Percentiles rank a stretch among this genome's conserved stretches.
Evolutionary conservation across 192 early-diverging fungal species (phyloP).

Genomic region (Coemansia sp.): DNA sequence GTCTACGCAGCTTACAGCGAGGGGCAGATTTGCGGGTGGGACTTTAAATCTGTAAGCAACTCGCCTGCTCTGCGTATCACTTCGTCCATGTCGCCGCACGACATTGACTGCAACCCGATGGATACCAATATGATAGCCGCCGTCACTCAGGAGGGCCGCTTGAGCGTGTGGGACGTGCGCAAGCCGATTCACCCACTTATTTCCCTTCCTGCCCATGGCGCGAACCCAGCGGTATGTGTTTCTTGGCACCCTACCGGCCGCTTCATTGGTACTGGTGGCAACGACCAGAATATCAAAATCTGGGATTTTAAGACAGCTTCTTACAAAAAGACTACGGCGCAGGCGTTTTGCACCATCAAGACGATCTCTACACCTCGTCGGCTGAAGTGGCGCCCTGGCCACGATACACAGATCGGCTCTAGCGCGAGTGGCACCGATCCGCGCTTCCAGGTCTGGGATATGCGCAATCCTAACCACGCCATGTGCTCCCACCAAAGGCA

Average conservation of each 20-base stretch:
- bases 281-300: slow-evolving; percentile 47
- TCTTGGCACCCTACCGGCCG: slow-evolving; percentile 55
- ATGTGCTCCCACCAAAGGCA: slow-evolving; percentile 50
- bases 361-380: slow-evolving; percentile 32
- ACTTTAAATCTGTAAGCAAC: slow-evolving; percentile 25
- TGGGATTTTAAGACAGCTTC: slow-evolving; percentile 46
- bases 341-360: slow-evolving; percentile 41
- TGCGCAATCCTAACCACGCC: slow-evolving; percentile 51
- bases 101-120: slow-evolving; percentile 49
- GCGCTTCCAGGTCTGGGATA: slow-evolving; percentile 53
- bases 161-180: slow-evolving; percentile 41
- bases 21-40: slow-evolving; percentile 35
- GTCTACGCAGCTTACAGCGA: slow-evolving; percentile 43
- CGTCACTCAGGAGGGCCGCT: slow-evolving; percentile 38
- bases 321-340: slow-evolving; percentile 25
- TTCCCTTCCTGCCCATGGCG: slow-evolving; percentile 29
- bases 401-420: slow-evolving; percentile 54
- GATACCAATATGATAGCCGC: slow-evolving; percentile 35
- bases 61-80: slow-evolving; percentile 21
- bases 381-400: slow-evolving; percentile 54
- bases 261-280: slow-evolving; percentile 51
- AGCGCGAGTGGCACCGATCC: slow-evolving; percentile 31
- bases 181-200: slow-evolving; percentile 7
- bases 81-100: slow-evolving; percentile 18
- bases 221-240: slow-evolving; percentile 30